A percentile compares a stretch with the other conserved stretches of the same genome.
Conservation (phyloP, 805 yeast species). For the Metschnikowia santaceciliae region DNA sequence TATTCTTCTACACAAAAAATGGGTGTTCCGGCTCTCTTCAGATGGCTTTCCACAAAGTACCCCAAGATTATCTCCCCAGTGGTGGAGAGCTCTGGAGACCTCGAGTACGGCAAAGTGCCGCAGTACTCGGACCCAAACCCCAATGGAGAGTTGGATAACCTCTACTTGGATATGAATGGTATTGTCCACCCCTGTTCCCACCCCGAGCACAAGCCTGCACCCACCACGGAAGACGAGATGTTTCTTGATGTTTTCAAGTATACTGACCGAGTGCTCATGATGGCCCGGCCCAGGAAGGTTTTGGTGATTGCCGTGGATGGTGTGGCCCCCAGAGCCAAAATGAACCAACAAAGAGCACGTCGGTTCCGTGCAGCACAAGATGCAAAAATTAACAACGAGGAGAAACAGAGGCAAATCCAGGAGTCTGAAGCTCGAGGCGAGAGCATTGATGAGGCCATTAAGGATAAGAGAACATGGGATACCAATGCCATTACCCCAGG, state of each 20-base stretch:
- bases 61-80: conserved; percentile 94
- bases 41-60: conserved; percentile 91
- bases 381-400: conserved; percentile 74
- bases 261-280: conserved; percentile 83
- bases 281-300: conserved; percentile 94
- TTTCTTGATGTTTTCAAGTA: conserved; percentile 87
- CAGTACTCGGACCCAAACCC: conserved; percentile 77
- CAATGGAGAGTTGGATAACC: conserved; percentile 91
- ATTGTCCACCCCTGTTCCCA: conserved; percentile 99
- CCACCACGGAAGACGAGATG: conserved; percentile 97
- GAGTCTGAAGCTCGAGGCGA: conserved; percentile 67
- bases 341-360: conserved; percentile 95
- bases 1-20: conserved; percentile 26
- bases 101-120: conserved; percentile 24
- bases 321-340: conserved; percentile 97
- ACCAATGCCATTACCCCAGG: conserved; percentile 98
- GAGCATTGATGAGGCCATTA: conserved; percentile 68
- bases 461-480: conserved; percentile 83
- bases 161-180: conserved; percentile 97
- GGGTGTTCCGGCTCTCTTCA: conserved; percentile 98
- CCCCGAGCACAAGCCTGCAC: conserved; percentile 95
- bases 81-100: conserved; percentile 62
- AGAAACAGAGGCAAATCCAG: conserved; percentile 54
- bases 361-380: conserved; percentile 90
- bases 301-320: conserved; percentile 97